Evolutionary conservation across 108 stramenopile species (phyloP), one percentile per base, ranked within the genome.

Genomic region (Skeletonema grethae): DNA sequence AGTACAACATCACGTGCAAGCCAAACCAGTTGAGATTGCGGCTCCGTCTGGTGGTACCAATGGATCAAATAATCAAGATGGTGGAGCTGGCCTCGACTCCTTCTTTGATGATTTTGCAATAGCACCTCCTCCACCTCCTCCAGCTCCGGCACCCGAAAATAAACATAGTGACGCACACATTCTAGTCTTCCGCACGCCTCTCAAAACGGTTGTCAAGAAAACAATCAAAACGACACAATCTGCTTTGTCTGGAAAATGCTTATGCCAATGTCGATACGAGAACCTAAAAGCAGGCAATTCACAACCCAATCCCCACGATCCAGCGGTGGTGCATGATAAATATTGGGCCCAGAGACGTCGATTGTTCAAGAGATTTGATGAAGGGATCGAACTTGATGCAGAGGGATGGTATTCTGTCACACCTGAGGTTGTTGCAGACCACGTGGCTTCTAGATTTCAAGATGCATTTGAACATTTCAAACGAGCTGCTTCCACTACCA

Each of bases 361-460:
- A 22, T 78, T 96, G 31, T 99, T 98, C 73, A 91, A 91, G 2
- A 77, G 70, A 39, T 99, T 94, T 72, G 97, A 97, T 82, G 56
- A 80, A 18, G 98, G 98, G 2, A 86, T 97, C 13, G 80, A 80
- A 64, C 76, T 99, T 39, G 98, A 99, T 87, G 67, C 77, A 7
- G 96, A 99, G 82, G 92, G 95, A 12, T 99, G 98, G 98, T 99
- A 88, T 76, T 97, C 96, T 1, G 96, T 98, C 5, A 99, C 98
- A 2, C 97, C 97, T 2, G 98, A 99, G 83, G 76, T 82, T 6
- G 97, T 98, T 65, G 96, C 97, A 24, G 82, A 88, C 67, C 94
- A 98, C 58, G 89, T 97, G 15, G 96, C 94, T 3, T 78, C 81
- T 38, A 80, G 85, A 29, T 68, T 92, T 41, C 73, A 72, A n/a